Base-by-base conservation (phyloP, 768 basidiomycete genomes). In the Tulasnella sp. region DNA sequence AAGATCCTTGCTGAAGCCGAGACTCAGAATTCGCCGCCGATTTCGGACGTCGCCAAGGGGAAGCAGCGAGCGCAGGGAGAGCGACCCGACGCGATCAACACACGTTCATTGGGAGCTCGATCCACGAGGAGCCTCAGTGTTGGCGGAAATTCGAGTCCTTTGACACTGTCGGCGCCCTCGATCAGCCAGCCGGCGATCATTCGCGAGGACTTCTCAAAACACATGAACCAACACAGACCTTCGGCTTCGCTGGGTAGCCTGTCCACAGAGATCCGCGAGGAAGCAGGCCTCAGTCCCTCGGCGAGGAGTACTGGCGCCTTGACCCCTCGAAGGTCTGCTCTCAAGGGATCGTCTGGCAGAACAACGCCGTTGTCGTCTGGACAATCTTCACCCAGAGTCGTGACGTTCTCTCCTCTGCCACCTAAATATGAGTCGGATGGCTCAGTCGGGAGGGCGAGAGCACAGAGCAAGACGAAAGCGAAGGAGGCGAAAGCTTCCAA, bases 41-140 rank as follows among this genome's bases (percentile, higher is more conserved):
- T 64, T 35, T 72, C 70, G 6, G 70, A 72, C 5, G 62, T 72
- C 2, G 62, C 59, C 1, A 62, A 34, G 14, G 70, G 70, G 34
- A 72, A 72, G 42, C 70, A 72, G 34, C 47, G 70, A 32, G 70
- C 70, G 16, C 34, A 72, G 16, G 70, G 70, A 35, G 70, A 72
- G 40, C 47, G 70, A 39, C 70, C 70, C 44, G 66, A 67, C 34
- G 32, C 26, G 19, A 44, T 40, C 17, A 5, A 39, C 34, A 37
- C 37, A 8, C 11, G n/a, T 19, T 52, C 69, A 16, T n/a, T 7
- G 3, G 5, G 39, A 47, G 16, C 44, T n/a, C 5, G 44, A 29
- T 47, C 26, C 37, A n/a, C 37, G 8, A 67, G 22, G 41, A 40
- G 66, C 37, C 37, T 40, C 32, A 65, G 14, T 32, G 8, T 26